Base-by-base conservation (phyloP, 257 asterid genomes). In the Gentiana dahurica region DNA sequence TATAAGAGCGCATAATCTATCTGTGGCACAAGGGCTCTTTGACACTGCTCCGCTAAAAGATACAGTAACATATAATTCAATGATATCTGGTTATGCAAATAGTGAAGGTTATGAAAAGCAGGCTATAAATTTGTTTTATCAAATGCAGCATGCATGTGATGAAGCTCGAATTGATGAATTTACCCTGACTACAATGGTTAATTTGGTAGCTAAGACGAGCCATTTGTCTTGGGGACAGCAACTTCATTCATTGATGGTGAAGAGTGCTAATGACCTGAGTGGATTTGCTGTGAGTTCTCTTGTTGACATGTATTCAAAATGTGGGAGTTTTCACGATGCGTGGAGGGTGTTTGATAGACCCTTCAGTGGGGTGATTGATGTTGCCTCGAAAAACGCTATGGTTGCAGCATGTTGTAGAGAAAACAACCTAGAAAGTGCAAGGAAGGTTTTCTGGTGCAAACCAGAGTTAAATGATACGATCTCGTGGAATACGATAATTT, bases 251-350 rank as follows among this genome's bases (percentile, higher is more conserved):
- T 81, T 69, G 54, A 91, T 91, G 98, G 75, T 81, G 47, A 87
- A 87, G 82, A 83, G 75, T 49, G 86, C 86, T 50, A 85, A 81
- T 66, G 73, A 81, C 68, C 55, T 70, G 47, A 83, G 89, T 70
- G 65, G 50, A 6, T 91, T 82, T 65, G 75, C 94, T 0, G 63
- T 84, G 60, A 91, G 89, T 75, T 83, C 98, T 65, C 76, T 91
- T 71, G 63, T 87, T 35, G 89, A 78, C 49, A 91, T 91, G 98
- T 87, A 91, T 62, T 91, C 98, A 5, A 91, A 91, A 76, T 80
- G 92, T 37, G 86, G 85, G 55, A 68, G 75, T 39, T 85, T 82
- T 60, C 44, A 24, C 54, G 85, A 85, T 68, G 75, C 88, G 44
- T 68, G 67, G 63, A 52, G 55, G 49, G 87, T 81, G 55, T 80